phyloP scores from a whole-genome alignment of 768 basidiomycete species.

The Hysterangium stoloniferum region DNA sequence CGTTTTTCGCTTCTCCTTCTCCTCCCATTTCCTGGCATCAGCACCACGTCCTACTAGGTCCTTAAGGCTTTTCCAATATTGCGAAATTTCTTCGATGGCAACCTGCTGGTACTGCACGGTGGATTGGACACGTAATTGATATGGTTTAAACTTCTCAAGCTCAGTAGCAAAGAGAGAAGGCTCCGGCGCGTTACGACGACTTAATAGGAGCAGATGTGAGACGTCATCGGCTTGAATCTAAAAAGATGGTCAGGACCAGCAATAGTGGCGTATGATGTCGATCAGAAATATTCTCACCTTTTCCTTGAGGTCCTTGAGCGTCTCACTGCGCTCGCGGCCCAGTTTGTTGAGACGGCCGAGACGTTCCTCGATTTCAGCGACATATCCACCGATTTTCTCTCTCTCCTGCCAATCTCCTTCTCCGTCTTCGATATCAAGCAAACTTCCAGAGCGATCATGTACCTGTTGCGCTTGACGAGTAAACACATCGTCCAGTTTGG shows the following conservation, averaged over 20 bases:
- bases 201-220: constrained; percentile 86
- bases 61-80: constrained; percentile 66
- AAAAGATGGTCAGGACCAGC: not conserved
- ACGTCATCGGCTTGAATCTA: constrained; percentile 96
- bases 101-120: constrained; percentile 73
- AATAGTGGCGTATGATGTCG: not conserved
- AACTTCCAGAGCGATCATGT: constrained; percentile 29
- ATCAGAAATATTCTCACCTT: constrained; percentile 47
- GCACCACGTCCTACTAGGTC: constrained; percentile 69
- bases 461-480: constrained; percentile 38
- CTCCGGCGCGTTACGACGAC: constrained; percentile 77
- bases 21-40: constrained; percentile 74
- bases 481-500: constrained; percentile 53
- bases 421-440: constrained; percentile 68
- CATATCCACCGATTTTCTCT: constrained; percentile 54
- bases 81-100: constrained; percentile 64
- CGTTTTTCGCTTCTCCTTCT: constrained; percentile 70
- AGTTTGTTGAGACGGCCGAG: constrained; percentile 77
- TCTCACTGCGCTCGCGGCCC: constrained; percentile 73
- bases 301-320: constrained; percentile 91
- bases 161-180: constrained; percentile 86
- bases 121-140: constrained; percentile 72
- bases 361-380: constrained; percentile 71
- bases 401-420: constrained; percentile 58
- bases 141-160: constrained; percentile 92